A percentile compares a stretch with the other conserved stretches of the same genome.
These are phyloP conservation scores for Acer saccharum DNA, from an alignment of 345 rosid species.

Conservation along the genomic window DNA sequence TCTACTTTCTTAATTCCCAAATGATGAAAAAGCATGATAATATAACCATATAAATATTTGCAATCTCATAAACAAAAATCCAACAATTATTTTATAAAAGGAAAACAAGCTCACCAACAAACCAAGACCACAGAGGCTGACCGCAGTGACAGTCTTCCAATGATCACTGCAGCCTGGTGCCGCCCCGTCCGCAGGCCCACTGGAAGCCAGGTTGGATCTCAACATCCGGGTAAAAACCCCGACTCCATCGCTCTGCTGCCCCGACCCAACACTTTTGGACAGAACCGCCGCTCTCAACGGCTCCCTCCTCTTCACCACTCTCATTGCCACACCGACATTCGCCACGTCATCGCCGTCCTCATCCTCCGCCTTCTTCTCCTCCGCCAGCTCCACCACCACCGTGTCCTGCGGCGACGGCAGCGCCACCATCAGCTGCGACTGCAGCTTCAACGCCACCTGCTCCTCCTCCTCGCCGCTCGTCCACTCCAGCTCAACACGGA, in stretches of 20 bases:
- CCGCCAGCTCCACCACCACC: slow-evolving; percentile 56
- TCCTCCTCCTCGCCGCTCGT: slow-evolving; percentile 93
- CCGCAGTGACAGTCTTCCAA: slow-evolving; percentile 74
- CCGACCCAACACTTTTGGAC: slow-evolving; percentile 70
- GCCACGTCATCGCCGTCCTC: slow-evolving; percentile 30
- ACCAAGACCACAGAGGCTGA: slow-evolving; percentile 77
- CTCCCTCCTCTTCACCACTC: slow-evolving; percentile 82
- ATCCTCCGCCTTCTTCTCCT: slow-evolving; percentile 25
- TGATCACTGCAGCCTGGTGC: slow-evolving; percentile 59
- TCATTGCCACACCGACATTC: slow-evolving; percentile 69
- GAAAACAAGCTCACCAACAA: slow-evolving; percentile 48
- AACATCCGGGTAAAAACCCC: slow-evolving; percentile 74
- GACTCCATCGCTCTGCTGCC: slow-evolving; percentile 84
- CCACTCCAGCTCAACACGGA: slow-evolving; percentile 87
- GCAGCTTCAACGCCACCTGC: slow-evolving; percentile 76
- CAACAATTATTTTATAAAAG: no score
- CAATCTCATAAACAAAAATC: background rate
- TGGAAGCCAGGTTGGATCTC: slow-evolving; percentile 52
- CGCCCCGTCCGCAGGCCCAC: slow-evolving; percentile 37
- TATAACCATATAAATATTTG: background rate
- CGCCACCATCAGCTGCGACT: slow-evolving; percentile 95
- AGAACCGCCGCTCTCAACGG: slow-evolving; percentile 65
- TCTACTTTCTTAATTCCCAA: background rate
- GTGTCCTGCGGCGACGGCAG: slow-evolving; percentile 82
- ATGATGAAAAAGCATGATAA: background rate